These are phyloP conservation scores for Stemphylium beticola DNA, from an alignment of 2,329 filamentous ascomycete species.

Conservation along the genomic window DNA sequence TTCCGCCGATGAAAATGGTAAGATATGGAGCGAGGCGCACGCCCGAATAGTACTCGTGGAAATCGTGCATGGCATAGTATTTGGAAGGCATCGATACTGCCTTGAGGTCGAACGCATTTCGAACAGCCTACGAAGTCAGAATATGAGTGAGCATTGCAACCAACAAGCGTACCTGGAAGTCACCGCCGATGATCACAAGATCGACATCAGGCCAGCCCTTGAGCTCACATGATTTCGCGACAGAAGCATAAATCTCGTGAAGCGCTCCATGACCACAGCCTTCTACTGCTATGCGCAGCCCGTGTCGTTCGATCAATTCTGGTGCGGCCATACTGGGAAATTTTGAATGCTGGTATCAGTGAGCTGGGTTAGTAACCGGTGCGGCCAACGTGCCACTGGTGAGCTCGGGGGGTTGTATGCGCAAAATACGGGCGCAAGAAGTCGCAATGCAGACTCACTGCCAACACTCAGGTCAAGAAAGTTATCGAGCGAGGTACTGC, in stretches of 20 bases:
- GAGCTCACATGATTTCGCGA: constrained; percentile 69
- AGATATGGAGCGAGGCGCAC: constrained; percentile 78
- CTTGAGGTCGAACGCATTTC: constrained; percentile 85
- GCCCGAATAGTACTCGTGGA: constrained; percentile 92
- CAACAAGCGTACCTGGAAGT: constrained; percentile 74
- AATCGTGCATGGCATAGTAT: constrained; percentile 88
- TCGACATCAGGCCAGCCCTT: constrained; percentile 84
- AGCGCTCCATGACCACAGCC: constrained; percentile 93
- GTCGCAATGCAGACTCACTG: background rate
- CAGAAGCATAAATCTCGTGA: constrained; percentile 86
- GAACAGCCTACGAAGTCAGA: constrained; percentile 67
- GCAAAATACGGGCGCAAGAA: constrained; percentile 6
- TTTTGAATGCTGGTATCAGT: constrained; percentile 1
- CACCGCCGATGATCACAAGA: constrained; percentile 90
- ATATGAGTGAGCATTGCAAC: background rate
- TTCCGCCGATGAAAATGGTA: constrained; percentile 91
- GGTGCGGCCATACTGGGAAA: constrained; percentile 33
- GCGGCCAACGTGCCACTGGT: background rate
- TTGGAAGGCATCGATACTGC: constrained; percentile 90
- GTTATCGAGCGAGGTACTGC: constrained; percentile 16
- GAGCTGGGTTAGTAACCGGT: background rate
- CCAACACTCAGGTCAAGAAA: background rate
- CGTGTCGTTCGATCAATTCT: constrained; percentile 28
- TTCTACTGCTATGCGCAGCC: constrained; percentile 78
- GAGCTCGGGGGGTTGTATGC: background rate